These are phyloP conservation scores for Selenicereus undatus DNA, from an alignment of 148 eudicot species.

Conservation along the genomic window DNA sequence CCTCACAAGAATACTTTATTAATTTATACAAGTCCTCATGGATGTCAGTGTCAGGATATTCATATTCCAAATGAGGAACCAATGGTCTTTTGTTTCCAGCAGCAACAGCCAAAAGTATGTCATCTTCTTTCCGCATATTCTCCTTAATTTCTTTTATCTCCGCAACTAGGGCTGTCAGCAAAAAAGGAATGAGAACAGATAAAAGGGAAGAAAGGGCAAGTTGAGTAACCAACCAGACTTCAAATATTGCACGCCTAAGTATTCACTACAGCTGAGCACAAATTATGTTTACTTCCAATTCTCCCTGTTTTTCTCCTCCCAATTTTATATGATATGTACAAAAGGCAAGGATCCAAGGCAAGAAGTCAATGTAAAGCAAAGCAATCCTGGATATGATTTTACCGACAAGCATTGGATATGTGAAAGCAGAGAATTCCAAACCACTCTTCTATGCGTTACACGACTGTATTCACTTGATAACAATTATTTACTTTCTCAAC, in stretches of 20 bases:
- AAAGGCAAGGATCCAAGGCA: not conserved
- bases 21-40: slow-evolving; percentile 79
- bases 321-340: not conserved
- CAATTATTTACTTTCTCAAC: not conserved
- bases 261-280: not conserved
- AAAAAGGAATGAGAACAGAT: slow-evolving; percentile 13
- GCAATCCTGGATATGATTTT: not conserved
- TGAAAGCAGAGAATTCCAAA: not conserved
- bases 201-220: not conserved
- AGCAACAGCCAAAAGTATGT: slow-evolving; percentile 61
- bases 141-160: slow-evolving; percentile 88
- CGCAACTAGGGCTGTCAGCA: slow-evolving; percentile 62
- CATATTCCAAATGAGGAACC: slow-evolving; percentile 60
- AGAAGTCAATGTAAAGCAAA: not conserved
- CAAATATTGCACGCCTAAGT: not conserved
- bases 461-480: not conserved
- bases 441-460: not conserved
- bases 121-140: slow-evolving; percentile 68
- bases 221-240: not conserved
- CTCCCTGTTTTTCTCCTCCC: not conserved
- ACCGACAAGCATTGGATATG: not conserved
- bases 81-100: slow-evolving; percentile 75
- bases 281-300: not conserved
- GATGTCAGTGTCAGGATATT: slow-evolving; percentile 59
- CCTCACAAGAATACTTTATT: slow-evolving; percentile 83